phyloP scores from a whole-genome alignment of 1,139 yeast genomes.

The Candida neerlandica region DNA sequence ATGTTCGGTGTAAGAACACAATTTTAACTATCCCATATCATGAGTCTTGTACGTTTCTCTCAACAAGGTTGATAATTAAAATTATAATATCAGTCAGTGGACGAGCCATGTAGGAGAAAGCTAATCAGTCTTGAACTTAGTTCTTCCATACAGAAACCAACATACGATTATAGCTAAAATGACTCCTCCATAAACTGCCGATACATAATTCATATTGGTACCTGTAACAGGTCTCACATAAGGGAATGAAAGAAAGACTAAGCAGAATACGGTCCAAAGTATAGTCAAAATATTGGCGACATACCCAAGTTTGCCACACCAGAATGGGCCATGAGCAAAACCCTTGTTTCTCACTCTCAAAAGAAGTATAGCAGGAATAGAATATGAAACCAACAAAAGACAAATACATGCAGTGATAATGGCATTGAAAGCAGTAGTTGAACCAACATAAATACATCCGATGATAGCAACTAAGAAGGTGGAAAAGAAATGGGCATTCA shows the following conservation, averaged over 20 bases:
- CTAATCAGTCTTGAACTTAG: neutral
- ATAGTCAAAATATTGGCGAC: constrained; percentile 25
- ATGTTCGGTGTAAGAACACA: no score
- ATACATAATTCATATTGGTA: constrained; percentile 47
- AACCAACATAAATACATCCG: constrained; percentile 42
- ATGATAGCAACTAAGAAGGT: constrained; percentile 38
- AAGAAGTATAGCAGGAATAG: constrained; percentile 45
- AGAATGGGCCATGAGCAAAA: constrained; percentile 64
- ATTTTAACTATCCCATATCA: no score
- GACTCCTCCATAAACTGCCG: constrained; percentile 36
- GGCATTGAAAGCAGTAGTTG: constrained; percentile 44
- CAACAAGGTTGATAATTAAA: neutral
- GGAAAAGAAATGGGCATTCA: constrained; percentile 44
- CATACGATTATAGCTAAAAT: neutral
- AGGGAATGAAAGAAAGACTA: constrained; percentile 46
- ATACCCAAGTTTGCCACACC: constrained; percentile 56
- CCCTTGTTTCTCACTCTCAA: constrained; percentile 53
- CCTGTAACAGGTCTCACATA: constrained; percentile 44
- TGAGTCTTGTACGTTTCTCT: no score
- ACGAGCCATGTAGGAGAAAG: neutral
- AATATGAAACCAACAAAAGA: constrained; percentile 39
- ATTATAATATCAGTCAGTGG: neutral
- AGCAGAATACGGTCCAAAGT: constrained; percentile 42
- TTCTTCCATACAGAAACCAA: neutral
- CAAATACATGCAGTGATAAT: constrained; percentile 48